Base-by-base conservation (phyloP, 2,329 filamentous ascomycete species). In the Aspergillus neotritici region DNA sequence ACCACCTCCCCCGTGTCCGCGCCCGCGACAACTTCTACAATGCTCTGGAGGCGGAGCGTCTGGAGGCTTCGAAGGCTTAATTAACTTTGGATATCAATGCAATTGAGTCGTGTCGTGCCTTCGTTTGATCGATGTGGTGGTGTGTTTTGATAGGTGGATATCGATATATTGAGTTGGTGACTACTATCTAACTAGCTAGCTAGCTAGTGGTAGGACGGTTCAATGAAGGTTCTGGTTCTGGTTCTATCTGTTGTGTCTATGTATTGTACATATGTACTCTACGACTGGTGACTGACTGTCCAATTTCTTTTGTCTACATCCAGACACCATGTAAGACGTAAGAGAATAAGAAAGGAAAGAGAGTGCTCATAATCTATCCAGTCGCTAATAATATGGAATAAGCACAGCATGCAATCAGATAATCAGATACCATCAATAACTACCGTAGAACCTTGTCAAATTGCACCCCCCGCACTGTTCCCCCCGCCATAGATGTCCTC, bases 391-490 rank as follows among this genome's bases (percentile, higher is more conserved):
- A 9, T 57, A 58, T 60, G 50, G 54, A 54, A 47, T 25, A 25
- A 25, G 21, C 21, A 25, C 21, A 9, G 21, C 21, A 25, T 25
- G 21, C 21, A 25, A 25, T 25, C 21, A 25, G 9, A 5, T 5
- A 21, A 21, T 21, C 17, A 5, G n/a, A n/a, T n/a, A n/a, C n/a
- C n/a, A n/a, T n/a, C n/a, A 8, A 25, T 2, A 3, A 25, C 7
- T 33, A 87, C 69, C 82, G 84, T 60, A 87, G 65, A 32, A 96
- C 90, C 40, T 83, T 76, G 51, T 97, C 89, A 61, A 89, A 98
- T 5, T 69, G 66, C 54, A 82, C 75, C 3, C 82, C 84, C 66
- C 81, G 83, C 32, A 97, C 82, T 1, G 71, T 70, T 5, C 89
- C 88, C 40, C 93, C 93, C 3, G 73, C 75, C 87, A 98, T 95